Base-by-base conservation (phyloP, 2,329 filamentous ascomycete genomes). In the Pseudogymnoascus pannorum region DNA sequence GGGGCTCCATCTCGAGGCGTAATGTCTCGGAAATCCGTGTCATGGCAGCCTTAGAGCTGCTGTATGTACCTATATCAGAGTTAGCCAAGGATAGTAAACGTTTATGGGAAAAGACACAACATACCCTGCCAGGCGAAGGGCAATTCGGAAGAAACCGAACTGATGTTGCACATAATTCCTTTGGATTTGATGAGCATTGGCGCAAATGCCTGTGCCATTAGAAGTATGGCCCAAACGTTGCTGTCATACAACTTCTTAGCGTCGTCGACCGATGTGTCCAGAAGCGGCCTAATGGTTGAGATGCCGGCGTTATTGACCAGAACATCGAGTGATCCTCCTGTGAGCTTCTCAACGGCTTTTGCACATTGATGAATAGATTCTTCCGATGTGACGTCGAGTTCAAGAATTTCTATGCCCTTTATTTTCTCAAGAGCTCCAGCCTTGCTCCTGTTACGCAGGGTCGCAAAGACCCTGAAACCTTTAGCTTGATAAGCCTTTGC, bases 281-380 rank as follows among this genome's bases (percentile, higher is more conserved):
- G 62, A 1, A 75, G 61, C 0, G 74, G 72, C 64, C 71, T 69
- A 7, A 63, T 63, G 58, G 71, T 71, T n/a, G 68, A 67, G 12
- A 67, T 66, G 12, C 73, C 77, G 2, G 77, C 74, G 66, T 79
- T 79, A 66, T 80, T 79, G 62, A 78, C 67, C 2, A 79, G 72
- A 24, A 78, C 69, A 61, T 78, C 73, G 9, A 79, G 70, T 20
- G 64, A 71, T 14, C 58, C 61, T 9, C 33, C 42, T 0, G 74
- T 72, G 16, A 72, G 66, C 14, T 60, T 60, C 24, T 70, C 63
- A 16, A 74, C 72, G 9, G 48, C 24, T 31, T 36, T 57, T 33
- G 48, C 69, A 18, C 73, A 66, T 4, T 61, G 38, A 5, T 1
- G 3, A 5, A 51, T 11, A 3, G 44, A 51, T 26, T 51, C 44